Evolutionary conservation across 2,329 filamentous ascomycete species (phyloP).

Genomic region (Fusarium robinianum): DNA sequence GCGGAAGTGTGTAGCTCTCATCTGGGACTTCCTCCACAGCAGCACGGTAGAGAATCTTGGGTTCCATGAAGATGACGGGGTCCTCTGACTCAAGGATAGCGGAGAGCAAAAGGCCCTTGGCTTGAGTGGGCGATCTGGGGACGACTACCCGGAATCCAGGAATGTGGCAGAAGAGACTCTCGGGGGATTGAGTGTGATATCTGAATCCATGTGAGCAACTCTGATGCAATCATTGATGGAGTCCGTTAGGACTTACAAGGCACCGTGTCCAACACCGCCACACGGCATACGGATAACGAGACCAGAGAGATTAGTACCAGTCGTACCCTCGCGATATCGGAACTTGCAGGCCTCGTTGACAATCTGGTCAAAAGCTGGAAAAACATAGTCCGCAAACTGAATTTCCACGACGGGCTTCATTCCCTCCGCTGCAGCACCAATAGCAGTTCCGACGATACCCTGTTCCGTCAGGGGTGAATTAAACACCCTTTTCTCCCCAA

Average conservation of each 20-base stretch:
- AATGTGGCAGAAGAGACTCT: constrained; percentile 85
- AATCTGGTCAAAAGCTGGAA: constrained; percentile 87
- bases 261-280: constrained; percentile 86
- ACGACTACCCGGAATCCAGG: constrained; percentile 85
- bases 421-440: constrained; percentile 84
- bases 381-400: constrained; percentile 92
- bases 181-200: constrained; percentile 86
- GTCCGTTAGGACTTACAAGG: constrained; percentile 49
- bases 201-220: neutral
- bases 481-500: constrained; percentile 85
- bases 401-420: constrained; percentile 92
- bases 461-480: constrained; percentile 94
- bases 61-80: constrained; percentile 89
- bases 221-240: neutral
- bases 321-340: constrained; percentile 69
- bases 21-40: constrained; percentile 87
- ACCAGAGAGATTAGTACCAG: constrained; percentile 67
- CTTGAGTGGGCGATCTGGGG: constrained; percentile 81
- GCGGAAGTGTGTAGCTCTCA: constrained; percentile 76
- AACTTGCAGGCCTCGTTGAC: constrained; percentile 91
- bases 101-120: constrained; percentile 79
- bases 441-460: constrained; percentile 88
- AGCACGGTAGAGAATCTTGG: constrained; percentile 89
- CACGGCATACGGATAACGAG: constrained; percentile 87
- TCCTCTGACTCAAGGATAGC: constrained; percentile 74